Evolutionary conservation across 345 rosid species (phyloP).

Genomic region (Syzygium aromaticum): DNA sequence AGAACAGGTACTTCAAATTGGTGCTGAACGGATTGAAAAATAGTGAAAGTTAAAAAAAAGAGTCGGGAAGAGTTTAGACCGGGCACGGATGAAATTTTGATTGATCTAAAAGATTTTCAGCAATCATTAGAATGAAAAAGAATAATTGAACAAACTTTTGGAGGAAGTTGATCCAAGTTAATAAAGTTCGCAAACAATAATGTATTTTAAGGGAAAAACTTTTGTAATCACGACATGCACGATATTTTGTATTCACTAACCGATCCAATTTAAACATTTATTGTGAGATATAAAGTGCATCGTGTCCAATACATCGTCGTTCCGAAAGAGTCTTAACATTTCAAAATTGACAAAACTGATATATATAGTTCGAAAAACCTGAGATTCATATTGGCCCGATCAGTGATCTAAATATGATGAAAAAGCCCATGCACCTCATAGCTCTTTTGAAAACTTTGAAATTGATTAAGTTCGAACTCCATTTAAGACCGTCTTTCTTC

Average conservation of each 20-base stretch:
- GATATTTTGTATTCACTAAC: not conserved
- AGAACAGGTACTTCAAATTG: not conserved
- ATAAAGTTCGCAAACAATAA: not conserved
- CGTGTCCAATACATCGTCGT: rapidly evolving
- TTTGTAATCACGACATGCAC: not conserved
- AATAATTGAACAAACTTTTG: not conserved
- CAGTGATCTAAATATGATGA: not conserved
- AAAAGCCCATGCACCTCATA: not conserved
- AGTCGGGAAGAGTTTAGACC: not conserved
- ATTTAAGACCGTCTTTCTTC: not conserved
- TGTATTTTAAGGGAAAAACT: not conserved
- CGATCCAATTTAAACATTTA: not conserved
- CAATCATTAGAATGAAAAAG: not conserved
- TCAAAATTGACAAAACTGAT: not conserved
- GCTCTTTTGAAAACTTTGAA: no score
- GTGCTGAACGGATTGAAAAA: not conserved
- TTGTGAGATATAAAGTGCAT: not conserved
- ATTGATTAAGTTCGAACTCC: not conserved
- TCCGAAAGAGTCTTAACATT: not conserved
- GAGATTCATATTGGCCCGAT: not conserved
- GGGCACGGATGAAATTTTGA: not conserved
- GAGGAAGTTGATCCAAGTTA: not conserved
- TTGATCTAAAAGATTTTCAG: not conserved
- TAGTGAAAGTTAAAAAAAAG: not conserved
- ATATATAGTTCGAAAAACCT: not conserved